Conservation (phyloP, 2,329 filamentous ascomycete genomes). For the Cordyceps javanica region DNA sequence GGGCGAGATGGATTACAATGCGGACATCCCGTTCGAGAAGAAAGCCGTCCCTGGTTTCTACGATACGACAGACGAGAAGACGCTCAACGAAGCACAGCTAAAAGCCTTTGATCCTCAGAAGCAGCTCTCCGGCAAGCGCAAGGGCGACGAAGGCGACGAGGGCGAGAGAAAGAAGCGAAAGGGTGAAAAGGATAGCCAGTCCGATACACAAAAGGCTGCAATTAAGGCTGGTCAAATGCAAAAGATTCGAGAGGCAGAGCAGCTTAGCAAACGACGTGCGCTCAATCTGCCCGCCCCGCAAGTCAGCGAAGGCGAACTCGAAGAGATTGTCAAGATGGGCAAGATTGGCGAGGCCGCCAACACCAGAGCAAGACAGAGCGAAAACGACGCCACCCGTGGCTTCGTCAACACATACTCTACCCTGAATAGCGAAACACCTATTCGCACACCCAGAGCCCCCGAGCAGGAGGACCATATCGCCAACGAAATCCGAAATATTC, state of each 20-base stretch:
- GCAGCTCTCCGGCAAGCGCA: constrained; percentile 83
- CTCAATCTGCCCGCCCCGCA: constrained; percentile 85
- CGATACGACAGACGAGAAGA: constrained; percentile 79
- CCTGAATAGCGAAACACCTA: constrained; percentile 75
- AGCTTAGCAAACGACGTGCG: constrained; percentile 83
- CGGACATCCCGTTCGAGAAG: constrained; percentile 96
- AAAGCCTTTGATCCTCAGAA: constrained; percentile 88
- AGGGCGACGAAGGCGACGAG: constrained; percentile 82
- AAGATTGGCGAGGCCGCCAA: constrained; percentile 86
- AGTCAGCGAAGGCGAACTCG: constrained; percentile 85
- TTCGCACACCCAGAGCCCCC: constrained; percentile 84
- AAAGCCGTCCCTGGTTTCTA: constrained; percentile 84
- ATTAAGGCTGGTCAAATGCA: constrained; percentile 92
- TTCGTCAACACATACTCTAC: constrained; percentile 82
- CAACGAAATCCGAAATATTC: constrained; percentile 93
- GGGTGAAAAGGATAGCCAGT: constrained; percentile 75
- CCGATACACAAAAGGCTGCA: constrained; percentile 76
- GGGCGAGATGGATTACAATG: constrained; percentile 99
- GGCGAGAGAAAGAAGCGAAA: constrained; percentile 81
- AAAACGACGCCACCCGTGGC: constrained; percentile 79
- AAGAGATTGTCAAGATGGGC: constrained; percentile 98
- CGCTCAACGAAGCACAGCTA: constrained; percentile 74
- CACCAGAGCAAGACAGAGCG: constrained; percentile 65
- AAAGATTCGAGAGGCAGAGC: constrained; percentile 90
- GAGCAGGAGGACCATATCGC: constrained; percentile 93